A percentile compares a stretch with the other conserved stretches of the same genome.
Evolutionary conservation across 2,329 filamentous ascomycete genomes (phyloP).

Genomic region (Hortaea werneckii): DNA sequence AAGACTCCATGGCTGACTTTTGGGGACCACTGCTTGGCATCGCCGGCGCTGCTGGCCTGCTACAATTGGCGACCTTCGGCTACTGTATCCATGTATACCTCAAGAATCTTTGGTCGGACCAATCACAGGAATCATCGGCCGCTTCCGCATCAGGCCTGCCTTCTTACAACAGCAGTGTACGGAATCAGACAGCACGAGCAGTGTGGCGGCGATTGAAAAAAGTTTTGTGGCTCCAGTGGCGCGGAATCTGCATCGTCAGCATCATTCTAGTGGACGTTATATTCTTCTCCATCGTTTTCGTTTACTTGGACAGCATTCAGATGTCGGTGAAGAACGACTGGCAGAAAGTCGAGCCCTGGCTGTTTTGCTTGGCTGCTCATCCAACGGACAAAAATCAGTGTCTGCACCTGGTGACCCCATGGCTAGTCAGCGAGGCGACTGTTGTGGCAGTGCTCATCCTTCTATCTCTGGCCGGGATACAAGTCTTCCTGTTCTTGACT

Average conservation of each 20-base stretch:
- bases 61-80: conserved; percentile 70
- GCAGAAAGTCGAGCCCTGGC: conserved; percentile 52
- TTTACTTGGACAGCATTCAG: conserved; percentile 71
- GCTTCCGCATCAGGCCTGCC: conserved; percentile 58
- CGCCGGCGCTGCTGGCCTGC: conserved; percentile 61
- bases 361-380: conserved; percentile 55
- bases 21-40: conserved; percentile 85
- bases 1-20: conserved; percentile 70
- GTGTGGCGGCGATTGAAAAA: conserved; percentile 79
- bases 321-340: conserved; percentile 46
- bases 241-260: conserved; percentile 78
- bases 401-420: conserved; percentile 44
- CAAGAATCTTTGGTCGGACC: conserved; percentile 63
- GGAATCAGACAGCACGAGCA: conserved; percentile 69
- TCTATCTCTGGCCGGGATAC: conserved; percentile 70
- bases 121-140: conserved; percentile 49
- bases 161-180: conserved; percentile 64
- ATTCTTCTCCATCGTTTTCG: conserved; percentile 86
- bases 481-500: conserved; percentile 71
- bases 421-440: conserved; percentile 67
- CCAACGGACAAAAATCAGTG: conserved; percentile 58
- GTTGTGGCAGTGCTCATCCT: conserved; percentile 74
- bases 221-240: conserved; percentile 87
- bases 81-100: conserved; percentile 97
- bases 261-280: conserved; percentile 86